Percentiles rank a stretch among this genome's conserved stretches.
These are phyloP conservation scores for Nakazawaea ernobii DNA, from an alignment of 805 yeast genomes.

Conservation along the genomic window DNA sequence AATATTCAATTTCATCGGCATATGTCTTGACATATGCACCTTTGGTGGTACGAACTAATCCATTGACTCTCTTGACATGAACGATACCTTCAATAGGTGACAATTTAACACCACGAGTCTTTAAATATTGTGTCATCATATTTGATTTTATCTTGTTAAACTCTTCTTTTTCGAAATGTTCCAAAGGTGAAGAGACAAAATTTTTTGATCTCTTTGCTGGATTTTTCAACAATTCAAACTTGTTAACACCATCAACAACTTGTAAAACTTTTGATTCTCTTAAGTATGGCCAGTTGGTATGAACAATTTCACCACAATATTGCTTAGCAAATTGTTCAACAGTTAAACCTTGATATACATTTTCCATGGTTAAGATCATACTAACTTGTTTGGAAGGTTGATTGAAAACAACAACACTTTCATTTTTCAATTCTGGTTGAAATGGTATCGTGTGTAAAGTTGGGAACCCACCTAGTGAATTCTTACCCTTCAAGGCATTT, in stretches of 20 bases:
- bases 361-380: conserved; percentile 57
- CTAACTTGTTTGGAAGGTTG: conserved; percentile 82
- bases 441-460: conserved; percentile 68
- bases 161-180: conserved; percentile 39
- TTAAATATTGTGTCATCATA: conserved; percentile 36
- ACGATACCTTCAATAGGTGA: conserved; percentile 51
- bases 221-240: conserved; percentile 37
- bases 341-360: conserved; percentile 48
- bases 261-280: conserved; percentile 69
- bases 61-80: conserved; percentile 70
- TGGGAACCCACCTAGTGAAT: conserved; percentile 87
- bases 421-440: conserved; percentile 43
- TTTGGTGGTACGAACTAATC: conserved; percentile 57
- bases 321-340: conserved; percentile 62
- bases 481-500: conserved; percentile 65
- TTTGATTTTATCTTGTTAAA: conserved; percentile 37
- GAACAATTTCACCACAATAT: conserved; percentile 57
- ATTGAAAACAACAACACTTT: conserved; percentile 74
- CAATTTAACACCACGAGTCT: conserved; percentile 59
- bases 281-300: conserved; percentile 86
- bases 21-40: conserved; percentile 83
- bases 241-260: conserved; percentile 49
- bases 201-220: conserved; percentile 14
- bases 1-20: conserved; percentile 42
- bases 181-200: conserved; percentile 32